Conservation (phyloP, 2,329 filamentous ascomycete genomes). For the Aureobasidium subglaciale region DNA sequence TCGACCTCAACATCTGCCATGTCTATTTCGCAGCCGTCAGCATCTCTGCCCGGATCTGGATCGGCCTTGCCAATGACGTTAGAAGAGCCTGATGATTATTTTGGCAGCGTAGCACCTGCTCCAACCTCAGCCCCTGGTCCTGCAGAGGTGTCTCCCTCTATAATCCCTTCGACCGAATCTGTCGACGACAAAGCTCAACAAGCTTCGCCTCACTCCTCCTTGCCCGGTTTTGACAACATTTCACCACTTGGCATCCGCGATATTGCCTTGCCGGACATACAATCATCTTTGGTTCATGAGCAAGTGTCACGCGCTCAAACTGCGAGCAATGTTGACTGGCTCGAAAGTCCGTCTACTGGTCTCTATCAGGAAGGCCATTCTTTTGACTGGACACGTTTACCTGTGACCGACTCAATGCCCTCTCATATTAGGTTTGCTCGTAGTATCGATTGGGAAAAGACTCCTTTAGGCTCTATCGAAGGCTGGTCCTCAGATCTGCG, state of each 20-base stretch:
- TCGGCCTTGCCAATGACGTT: neutral
- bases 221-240: neutral
- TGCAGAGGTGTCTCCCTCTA: neutral
- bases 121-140: neutral
- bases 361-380: constrained; percentile 37
- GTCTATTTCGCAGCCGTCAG: constrained; percentile 5
- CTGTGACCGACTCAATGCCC: constrained; percentile 55
- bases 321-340: constrained; percentile 30
- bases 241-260: constrained; percentile 17
- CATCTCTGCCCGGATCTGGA: neutral
- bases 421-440: constrained; percentile 67
- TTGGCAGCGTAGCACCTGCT: constrained; percentile 28
- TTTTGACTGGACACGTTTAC: constrained; percentile 77
- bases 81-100: constrained; percentile 36
- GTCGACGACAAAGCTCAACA: neutral
- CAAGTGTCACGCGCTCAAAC: constrained; percentile 34
- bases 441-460: constrained; percentile 65
- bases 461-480: constrained; percentile 67
- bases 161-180: constrained; percentile 16
- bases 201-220: neutral
- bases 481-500: constrained; percentile 65
- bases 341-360: constrained; percentile 23
- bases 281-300: constrained; percentile 28
- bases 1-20: constrained; percentile 11
- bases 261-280: neutral